phyloP scores from a whole-genome alignment of 2,329 filamentous ascomycete genomes.

The Botrytis paeoniae region DNA sequence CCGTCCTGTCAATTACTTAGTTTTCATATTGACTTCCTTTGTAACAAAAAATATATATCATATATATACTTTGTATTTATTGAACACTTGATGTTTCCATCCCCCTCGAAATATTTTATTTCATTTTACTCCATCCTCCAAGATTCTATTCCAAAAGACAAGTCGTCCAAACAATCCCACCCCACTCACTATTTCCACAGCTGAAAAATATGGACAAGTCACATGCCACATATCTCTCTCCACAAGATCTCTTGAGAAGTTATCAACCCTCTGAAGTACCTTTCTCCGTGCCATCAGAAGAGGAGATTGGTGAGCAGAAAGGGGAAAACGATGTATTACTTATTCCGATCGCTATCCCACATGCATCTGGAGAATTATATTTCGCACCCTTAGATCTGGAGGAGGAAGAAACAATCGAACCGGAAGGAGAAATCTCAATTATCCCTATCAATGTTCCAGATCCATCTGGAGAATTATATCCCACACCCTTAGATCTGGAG shows the following conservation, averaged over 20 bases:
- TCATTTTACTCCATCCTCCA: background rate
- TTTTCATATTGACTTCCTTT: background rate
- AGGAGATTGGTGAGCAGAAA: background rate
- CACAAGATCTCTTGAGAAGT: background rate
- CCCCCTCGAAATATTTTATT: background rate
- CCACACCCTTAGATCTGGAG: no score
- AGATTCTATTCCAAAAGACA: background rate
- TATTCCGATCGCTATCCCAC: background rate
- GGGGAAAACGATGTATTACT: background rate
- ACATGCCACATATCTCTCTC: no score
- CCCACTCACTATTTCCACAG: background rate
- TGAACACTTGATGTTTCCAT: background rate
- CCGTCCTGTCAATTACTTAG: background rate
- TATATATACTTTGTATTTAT: background rate
- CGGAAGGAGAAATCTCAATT: no score
- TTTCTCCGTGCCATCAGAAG: background rate
- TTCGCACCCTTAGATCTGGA: background rate
- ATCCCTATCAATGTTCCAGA: no score
- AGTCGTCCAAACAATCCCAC: background rate
- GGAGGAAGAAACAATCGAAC: no score
- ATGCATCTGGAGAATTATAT: rapidly evolving
- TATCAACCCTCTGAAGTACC: background rate
- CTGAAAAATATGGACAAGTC: background rate
- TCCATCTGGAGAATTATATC: no score
- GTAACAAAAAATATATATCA: background rate